Evolutionary conservation across 176 grass and related monocot genomes (phyloP), one percentile per base, ranked within the genome.

Genomic region (Phyllostachys edulis): DNA sequence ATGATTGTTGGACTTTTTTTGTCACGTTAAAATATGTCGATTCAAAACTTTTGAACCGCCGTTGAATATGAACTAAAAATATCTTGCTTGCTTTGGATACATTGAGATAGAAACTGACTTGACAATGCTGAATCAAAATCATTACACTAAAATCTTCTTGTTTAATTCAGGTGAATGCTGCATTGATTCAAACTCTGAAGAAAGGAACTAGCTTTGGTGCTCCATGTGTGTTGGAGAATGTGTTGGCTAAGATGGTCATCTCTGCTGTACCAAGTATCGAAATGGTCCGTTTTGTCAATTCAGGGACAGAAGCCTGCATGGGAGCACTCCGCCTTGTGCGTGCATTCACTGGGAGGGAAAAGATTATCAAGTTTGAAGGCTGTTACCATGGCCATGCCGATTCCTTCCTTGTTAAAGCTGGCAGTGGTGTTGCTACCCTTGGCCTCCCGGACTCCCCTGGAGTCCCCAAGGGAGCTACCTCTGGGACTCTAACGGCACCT

Each of bases 171-270:
- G 96, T 99, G 77, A 96, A 91, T 86, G 91, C 85, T 73, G 96
- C 91, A 54, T 69, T 99, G 34, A 89, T 94, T 78, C 91, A 99
- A 91, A 90, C 96, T 69, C 87, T 99, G 46, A 94, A 99, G 74
- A 99, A 99, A 87, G 96, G 96, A 83, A 99, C 96, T 69, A 99
- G 96, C 85, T 99, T 99, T 87, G 96, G 96, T 75, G 96, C 96
- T 78, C 96, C 96, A 71, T 99, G 96, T 71, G 63, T 80, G 45
- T 80, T 92, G 21, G 96, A 99, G 82, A 99, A 99, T 85, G 78
- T 88, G 21, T 84, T 99, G 88, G 96, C 96, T 55, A 89, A 99
- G 84, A 95, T 95, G 85, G 96, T 99, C 24, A 99, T 99, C 72
- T 88, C 96, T 60, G 93, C 93, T 71, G 91, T 99, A 46, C 96